Conservation (phyloP, 768 basidiomycete species). For the Lactarius psammicola region DNA sequence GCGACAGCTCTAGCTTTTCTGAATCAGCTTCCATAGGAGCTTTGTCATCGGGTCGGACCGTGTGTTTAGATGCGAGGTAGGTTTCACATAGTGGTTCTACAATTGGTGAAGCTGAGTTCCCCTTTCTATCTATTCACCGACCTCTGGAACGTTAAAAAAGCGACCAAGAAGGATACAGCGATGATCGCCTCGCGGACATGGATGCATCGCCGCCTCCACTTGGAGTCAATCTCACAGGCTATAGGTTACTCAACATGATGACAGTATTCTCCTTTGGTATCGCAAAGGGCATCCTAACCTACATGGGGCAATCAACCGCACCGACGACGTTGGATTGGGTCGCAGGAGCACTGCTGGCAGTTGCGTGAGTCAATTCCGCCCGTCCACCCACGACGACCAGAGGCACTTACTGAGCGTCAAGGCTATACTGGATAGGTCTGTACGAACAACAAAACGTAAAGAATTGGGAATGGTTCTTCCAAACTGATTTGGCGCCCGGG, state of each 20-base stretch:
- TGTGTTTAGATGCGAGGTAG: background rate
- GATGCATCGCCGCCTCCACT: background rate
- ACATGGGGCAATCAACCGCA: background rate
- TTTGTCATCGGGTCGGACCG: background rate
- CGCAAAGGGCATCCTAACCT: constrained; percentile 10
- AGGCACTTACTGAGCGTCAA: background rate
- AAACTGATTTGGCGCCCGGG: constrained; percentile 1
- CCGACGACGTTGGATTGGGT: constrained; percentile 10
- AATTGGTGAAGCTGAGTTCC: background rate
- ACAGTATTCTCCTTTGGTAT: background rate
- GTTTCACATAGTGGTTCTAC: background rate
- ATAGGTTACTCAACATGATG: constrained; percentile 12
- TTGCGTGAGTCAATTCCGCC: background rate
- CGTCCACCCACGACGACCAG: background rate
- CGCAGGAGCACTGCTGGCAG: background rate
- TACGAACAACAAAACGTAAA: background rate
- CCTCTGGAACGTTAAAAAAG: background rate
- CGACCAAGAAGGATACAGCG: background rate
- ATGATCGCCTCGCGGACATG: background rate
- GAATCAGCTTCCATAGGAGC: no score
- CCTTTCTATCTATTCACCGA: background rate
- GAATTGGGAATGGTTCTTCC: constrained; percentile 19
- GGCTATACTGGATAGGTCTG: constrained; percentile 14
- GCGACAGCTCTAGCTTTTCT: background rate
- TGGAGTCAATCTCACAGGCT: constrained; percentile 12